These are phyloP conservation scores for Mortierella sp. DNA, from an alignment of 371 early-diverging fungal genomes.

Conservation along the genomic window DNA sequence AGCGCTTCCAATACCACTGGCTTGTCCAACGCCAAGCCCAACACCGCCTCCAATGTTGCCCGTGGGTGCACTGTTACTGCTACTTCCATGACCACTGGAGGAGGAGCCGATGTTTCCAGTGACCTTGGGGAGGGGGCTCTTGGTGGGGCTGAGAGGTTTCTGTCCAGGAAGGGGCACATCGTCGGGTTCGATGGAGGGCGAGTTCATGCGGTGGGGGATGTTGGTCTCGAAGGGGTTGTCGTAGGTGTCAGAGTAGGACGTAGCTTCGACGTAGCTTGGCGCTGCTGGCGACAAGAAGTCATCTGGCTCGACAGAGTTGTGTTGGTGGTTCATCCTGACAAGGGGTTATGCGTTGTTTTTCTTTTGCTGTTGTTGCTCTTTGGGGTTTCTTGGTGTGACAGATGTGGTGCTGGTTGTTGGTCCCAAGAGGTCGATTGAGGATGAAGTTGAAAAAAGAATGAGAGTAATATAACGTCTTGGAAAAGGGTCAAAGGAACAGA, in stretches of 20 bases:
- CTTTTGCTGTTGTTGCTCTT: not conserved
- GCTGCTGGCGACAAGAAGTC: slow-evolving; percentile 57
- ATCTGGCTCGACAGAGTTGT: slow-evolving; percentile 53
- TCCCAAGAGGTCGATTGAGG: not conserved
- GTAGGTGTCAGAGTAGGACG: slow-evolving; percentile 56
- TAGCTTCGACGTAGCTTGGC: slow-evolving; percentile 53
- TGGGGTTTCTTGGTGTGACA: not conserved
- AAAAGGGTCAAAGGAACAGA: slow-evolving; percentile 3
- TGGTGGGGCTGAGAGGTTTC: slow-evolving; percentile 47
- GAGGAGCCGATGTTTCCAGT: slow-evolving; percentile 55
- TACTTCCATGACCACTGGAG: slow-evolving; percentile 18
- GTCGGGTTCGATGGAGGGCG: slow-evolving; percentile 57
- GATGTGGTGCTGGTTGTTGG: not conserved
- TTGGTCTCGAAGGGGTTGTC: slow-evolving; percentile 58
- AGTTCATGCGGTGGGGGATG: slow-evolving; percentile 53
- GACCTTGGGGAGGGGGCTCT: slow-evolving; percentile 46
- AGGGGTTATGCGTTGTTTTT: not conserved
- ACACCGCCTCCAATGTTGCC: slow-evolving; percentile 37
- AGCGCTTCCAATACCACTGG: slow-evolving; percentile 39
- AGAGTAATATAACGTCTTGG: not conserved
- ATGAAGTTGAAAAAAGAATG: not conserved
- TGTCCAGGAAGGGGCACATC: slow-evolving; percentile 57
- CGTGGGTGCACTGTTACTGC: slow-evolving; percentile 6
- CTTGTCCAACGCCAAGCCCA: slow-evolving; percentile 56
- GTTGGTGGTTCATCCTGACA: slow-evolving; percentile 26